These are phyloP conservation scores for Evansstolkia leycettana DNA, from an alignment of 495 filamentous ascomycete species.

Conservation along the genomic window DNA sequence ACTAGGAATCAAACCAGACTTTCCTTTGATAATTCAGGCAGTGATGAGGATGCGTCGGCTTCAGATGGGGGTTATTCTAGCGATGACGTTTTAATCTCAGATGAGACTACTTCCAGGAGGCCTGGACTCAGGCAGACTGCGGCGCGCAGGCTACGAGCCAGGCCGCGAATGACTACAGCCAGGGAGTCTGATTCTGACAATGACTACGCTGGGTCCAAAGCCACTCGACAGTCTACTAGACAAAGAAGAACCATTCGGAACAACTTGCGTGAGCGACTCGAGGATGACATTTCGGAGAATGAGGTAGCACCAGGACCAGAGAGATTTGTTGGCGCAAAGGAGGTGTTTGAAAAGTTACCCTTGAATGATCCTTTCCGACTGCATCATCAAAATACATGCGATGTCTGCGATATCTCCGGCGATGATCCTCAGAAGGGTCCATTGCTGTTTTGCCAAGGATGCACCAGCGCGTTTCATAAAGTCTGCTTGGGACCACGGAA, in stretches of 20 bases:
- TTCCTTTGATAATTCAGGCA: neutral
- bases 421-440: conserved; percentile 42
- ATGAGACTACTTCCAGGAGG: neutral
- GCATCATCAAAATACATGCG: conserved; percentile 58
- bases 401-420: conserved; percentile 49
- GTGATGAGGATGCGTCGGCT: conserved; percentile 1
- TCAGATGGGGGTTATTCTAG: neutral
- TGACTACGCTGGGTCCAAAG: conserved; percentile 4
- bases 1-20: neutral
- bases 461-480: conserved; percentile 70
- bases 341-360: conserved; percentile 48
- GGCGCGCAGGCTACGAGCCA: neutral
- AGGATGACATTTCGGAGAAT: conserved; percentile 57
- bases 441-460: conserved; percentile 84
- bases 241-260: conserved; percentile 17
- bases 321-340: conserved; percentile 45
- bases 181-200: conserved; percentile 8
- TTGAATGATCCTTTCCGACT: conserved; percentile 47
- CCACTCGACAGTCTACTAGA: conserved; percentile 19
- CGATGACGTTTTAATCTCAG: neutral
- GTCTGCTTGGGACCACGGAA: conserved; percentile 64
- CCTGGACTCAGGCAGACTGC: neutral
- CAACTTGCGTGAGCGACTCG: conserved; percentile 53
- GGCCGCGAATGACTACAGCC: neutral
- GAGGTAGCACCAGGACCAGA: conserved; percentile 37